Conservation (phyloP, 2,329 filamentous ascomycete genomes). For the Fusarium xyrophilum region DNA sequence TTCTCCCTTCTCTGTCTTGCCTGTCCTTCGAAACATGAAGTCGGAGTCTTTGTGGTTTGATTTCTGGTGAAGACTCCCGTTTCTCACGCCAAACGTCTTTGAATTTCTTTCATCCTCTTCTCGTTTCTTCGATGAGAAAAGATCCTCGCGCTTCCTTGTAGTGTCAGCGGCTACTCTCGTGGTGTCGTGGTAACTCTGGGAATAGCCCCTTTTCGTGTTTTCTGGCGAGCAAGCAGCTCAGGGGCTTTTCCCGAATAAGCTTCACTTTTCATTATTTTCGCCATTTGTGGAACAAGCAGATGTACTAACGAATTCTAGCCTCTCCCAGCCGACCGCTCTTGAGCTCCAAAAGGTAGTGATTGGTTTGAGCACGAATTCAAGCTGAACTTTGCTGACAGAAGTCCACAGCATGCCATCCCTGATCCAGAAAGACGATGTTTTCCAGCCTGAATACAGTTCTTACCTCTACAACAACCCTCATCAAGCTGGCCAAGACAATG, state of each 20-base stretch:
- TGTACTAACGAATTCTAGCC: background rate
- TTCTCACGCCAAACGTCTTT: background rate
- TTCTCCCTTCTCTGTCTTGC: background rate
- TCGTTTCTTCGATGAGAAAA: background rate
- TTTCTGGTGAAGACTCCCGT: background rate
- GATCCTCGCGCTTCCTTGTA: too few species aligned
- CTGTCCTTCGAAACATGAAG: background rate
- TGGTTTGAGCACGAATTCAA: too few species aligned
- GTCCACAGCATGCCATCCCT: conserved; percentile 5
- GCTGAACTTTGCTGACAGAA: background rate
- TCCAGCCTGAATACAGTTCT: background rate
- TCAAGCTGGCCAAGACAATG: background rate
- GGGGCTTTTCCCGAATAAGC: background rate
- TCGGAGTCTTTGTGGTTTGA: background rate
- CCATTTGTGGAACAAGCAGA: too few species aligned
- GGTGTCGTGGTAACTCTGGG: background rate
- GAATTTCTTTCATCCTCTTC: background rate
- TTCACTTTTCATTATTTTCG: background rate
- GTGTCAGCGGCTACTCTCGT: background rate
- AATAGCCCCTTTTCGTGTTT: background rate
- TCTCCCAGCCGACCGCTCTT: background rate
- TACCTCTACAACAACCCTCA: background rate
- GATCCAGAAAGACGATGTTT: background rate
- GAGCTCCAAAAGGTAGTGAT: conserved; percentile 13
- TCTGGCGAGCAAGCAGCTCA: background rate